Evolutionary conservation across 345 rosid species (phyloP), one percentile per base, ranked within the genome.

Genomic region (Melaleuca alternifolia): DNA sequence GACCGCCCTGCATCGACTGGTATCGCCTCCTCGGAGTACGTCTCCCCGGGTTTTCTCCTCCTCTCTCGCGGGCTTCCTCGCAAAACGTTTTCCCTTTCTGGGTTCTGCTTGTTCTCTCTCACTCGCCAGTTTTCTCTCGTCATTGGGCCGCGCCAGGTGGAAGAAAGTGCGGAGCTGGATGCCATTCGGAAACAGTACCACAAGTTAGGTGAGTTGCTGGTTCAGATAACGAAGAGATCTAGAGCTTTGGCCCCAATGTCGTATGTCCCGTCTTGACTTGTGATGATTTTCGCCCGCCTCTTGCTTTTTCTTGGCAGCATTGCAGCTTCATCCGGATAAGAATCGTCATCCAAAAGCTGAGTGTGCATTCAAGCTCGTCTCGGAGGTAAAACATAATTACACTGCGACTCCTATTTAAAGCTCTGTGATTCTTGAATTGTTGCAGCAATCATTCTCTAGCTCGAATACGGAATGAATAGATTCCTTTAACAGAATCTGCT

Each of bases 291-390:
- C 84, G 37, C 16, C 3, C 86, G 5, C 2, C 48, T 87, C 81
- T 71, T 16, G 30, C 46, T 53, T 28, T 41, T 48, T n/a, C 6
- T 86, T 3, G 76, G 86, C 93, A 96, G 99, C 98, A 89, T 87
- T 97, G 93, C 98, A 93, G 89, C 91, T 95, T 91, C 99, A 97
- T 86, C 99, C 99, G 0, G 99, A 97, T 87, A 97, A 97, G 93
- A 97, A 97, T 88, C 90, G 88, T 59, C 98, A 96, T 82, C 98
- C 96, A 10, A 92, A 93, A 83, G 96, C 99, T 54, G 99, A 93
- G 84, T 33, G 91, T 86, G 99, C 99, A 6, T 97, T 97, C 94
- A 97, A 95, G 92, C 98, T 97, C 83, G 89, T 96, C 65, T 92
- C 94, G 51, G 95, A 97, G 99, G 99, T 97, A 87, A 89, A 93